Evolutionary conservation across 2,329 filamentous ascomycete species (phyloP), one percentile per base, ranked within the genome.

Genomic region (Metarhizium humberi): DNA sequence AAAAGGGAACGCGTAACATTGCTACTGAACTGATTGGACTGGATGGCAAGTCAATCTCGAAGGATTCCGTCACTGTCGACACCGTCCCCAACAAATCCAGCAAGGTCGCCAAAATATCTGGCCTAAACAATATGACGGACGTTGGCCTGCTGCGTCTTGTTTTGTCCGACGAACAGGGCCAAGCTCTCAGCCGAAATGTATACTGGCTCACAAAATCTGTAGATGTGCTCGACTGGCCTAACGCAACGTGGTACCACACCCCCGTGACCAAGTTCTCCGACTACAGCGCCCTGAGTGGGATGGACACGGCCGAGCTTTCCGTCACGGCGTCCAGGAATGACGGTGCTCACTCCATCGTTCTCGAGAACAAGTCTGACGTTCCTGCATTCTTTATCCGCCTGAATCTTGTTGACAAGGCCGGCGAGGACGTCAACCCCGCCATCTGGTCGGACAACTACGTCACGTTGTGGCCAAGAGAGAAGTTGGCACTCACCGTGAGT

Each of bases 401-500:
- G 34, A 75, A 74, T 49, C 63, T 83, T 1, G 70, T 82, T 0
- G 73, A 81, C 57, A 58, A 54, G 2, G 56, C 64, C 0, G 73
- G 73, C 0, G 59, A 68, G 0, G 78, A 82, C 52, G 70, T 83
- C 0, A 59, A 74, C 4, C 79, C 81, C 0, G 73, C 81, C 1
- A 69, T 71, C 20, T 86, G 82, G 81, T 77, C 76, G 1, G 82
- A 85, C 58, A 86, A 86, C 57, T 86, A 85, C 57, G 69, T 86
- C 13, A 84, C 81, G 1, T 65, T 86, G 10, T 84, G 78, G 73
- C 80, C 82, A 0, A 66, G 69, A 1, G 82, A 86, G 69, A 75
- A 68, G 53, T 48, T 82, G 13, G 46, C 51, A 40, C 40, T 67
- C 1, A 55, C 55, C 5, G 61, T 64, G 0, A 51, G 50, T 6